Percentiles rank a stretch among this genome's conserved stretches.
phyloP scores from a whole-genome alignment of 164 flowering plant species.

The Nymphaea thermarum region DNA sequence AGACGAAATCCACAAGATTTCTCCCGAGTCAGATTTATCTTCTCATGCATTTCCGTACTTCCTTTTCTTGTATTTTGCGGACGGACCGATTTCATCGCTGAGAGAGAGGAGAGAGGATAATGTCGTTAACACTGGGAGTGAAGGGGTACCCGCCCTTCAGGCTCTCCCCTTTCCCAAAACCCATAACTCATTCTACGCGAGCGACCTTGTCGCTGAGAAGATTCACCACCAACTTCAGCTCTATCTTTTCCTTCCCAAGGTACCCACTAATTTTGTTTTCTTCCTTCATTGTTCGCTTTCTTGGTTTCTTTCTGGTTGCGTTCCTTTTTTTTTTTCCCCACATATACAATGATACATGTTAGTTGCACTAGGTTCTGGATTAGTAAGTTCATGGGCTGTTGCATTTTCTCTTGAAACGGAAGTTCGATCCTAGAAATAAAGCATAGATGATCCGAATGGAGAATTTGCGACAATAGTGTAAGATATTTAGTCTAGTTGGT shows the following conservation, averaged over 20 bases:
- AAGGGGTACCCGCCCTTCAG: conserved; percentile 4
- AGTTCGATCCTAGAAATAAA: no score
- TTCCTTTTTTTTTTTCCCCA: neutral
- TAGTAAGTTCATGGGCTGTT: neutral
- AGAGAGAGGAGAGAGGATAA: conserved; percentile 10
- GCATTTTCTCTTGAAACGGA: neutral
- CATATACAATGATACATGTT: neutral
- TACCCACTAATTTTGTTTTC: neutral
- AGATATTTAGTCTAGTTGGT: no score
- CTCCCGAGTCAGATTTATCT: no score
- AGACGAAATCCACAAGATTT: no score
- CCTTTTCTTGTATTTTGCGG: no score
- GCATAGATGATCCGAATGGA: no score
- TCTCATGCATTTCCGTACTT: no score
- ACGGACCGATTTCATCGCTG: no score
- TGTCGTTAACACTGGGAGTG: conserved; percentile 16
- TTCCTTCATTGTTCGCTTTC: neutral
- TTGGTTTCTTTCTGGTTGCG: neutral
- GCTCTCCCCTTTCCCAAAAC: conserved; percentile 5
- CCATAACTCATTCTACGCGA: conserved; percentile 3
- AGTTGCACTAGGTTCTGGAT: neutral
- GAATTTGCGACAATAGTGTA: no score
- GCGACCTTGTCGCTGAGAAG: neutral
- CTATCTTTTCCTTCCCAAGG: neutral
- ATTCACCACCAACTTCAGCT: neutral